A percentile compares a stretch with the other conserved stretches of the same genome.
Conservation (phyloP, 257 asterid species). For the Catharanthus roseus region DNA sequence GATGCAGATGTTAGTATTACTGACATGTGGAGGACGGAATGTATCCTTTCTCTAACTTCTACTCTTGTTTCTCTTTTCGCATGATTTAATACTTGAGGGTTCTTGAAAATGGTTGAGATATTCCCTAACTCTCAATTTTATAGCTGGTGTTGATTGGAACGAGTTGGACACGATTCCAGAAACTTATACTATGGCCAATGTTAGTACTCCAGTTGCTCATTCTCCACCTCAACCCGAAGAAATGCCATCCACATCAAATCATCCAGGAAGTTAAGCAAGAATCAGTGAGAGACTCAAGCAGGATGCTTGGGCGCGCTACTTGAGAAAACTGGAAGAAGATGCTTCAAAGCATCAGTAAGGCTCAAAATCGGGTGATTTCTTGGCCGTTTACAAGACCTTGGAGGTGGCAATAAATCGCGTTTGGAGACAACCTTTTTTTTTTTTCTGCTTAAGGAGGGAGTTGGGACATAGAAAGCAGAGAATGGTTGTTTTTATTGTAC, state of each 20-base stretch:
- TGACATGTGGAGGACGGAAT: constrained; percentile 64
- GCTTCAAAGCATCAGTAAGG: background rate
- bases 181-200: constrained; percentile 27
- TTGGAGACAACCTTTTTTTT: constrained; percentile 8
- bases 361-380: background rate
- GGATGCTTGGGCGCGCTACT: constrained; percentile 1
- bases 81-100: constrained; percentile 2
- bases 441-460: constrained; percentile 10
- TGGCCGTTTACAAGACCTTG: background rate
- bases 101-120: background rate
- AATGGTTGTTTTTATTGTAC: constrained; percentile 29
- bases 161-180: constrained; percentile 43
- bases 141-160: constrained; percentile 43
- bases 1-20: constrained; percentile 63
- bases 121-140: constrained; percentile 30
- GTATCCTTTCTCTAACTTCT: constrained; percentile 46
- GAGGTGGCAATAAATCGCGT: background rate
- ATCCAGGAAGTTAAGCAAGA: constrained; percentile 27
- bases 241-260: constrained; percentile 29
- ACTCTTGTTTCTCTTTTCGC: background rate
- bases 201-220: constrained; percentile 36
- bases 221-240: constrained; percentile 40
- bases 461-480: constrained; percentile 7
- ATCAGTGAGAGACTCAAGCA: background rate
- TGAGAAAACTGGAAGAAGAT: constrained; percentile 1